These are phyloP conservation scores for Diaporthe sp. DNA, from an alignment of 2,329 filamentous ascomycete species.

Conservation along the genomic window DNA sequence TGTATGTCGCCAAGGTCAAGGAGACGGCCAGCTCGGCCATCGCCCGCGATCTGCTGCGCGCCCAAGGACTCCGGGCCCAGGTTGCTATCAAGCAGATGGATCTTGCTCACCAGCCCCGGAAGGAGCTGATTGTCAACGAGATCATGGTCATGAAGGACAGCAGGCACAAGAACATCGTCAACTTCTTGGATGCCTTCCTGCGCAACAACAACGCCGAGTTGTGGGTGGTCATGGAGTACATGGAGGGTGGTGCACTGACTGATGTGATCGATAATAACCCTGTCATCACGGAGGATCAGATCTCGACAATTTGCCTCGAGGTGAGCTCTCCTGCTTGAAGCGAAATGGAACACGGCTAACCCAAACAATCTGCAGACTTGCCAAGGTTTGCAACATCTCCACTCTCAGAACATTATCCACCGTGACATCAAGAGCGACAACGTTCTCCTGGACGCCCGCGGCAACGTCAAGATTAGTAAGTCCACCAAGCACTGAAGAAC, in stretches of 20 bases:
- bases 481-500: slow-evolving; percentile 40
- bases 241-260: slow-evolving; percentile 97
- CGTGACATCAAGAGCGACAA: slow-evolving; percentile 99
- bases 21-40: slow-evolving; percentile 84
- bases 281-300: slow-evolving; percentile 94
- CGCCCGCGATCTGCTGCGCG: slow-evolving; percentile 81
- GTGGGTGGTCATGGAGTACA: slow-evolving; percentile 99
- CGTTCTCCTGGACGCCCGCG: slow-evolving; percentile 90
- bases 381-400: slow-evolving; percentile 92
- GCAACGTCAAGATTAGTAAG: slow-evolving; percentile 97
- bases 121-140: slow-evolving; percentile 98
- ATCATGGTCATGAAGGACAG: slow-evolving; percentile 99
- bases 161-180: slow-evolving; percentile 98
- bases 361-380: slow-evolving; percentile 74
- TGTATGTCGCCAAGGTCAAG: slow-evolving; percentile 97
- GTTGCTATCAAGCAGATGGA: slow-evolving; percentile 99
- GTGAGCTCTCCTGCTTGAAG: slow-evolving; percentile 60
- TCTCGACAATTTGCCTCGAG: slow-evolving; percentile 96
- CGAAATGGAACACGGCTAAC: not conserved
- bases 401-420: slow-evolving; percentile 97
- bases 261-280: slow-evolving; percentile 99
- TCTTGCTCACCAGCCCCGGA: slow-evolving; percentile 93
- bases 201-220: slow-evolving; percentile 94
- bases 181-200: slow-evolving; percentile 96
- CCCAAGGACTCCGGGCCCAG: slow-evolving; percentile 84